These are phyloP conservation scores for Zea luxurians DNA, from an alignment of 176 grass and related monocot species.

Conservation along the genomic window DNA sequence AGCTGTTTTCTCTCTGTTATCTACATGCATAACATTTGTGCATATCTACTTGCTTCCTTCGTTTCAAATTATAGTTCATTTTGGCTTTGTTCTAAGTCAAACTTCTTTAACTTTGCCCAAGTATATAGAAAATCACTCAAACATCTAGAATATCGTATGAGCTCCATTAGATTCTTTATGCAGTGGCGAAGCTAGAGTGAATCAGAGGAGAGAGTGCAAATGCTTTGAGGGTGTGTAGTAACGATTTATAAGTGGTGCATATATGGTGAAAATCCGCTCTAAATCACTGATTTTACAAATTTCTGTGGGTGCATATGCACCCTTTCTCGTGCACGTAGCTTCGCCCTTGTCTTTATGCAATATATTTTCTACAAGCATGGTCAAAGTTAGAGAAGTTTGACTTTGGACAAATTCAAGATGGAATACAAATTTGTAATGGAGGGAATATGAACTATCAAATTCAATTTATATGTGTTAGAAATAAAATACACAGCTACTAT, in stretches of 20 bases:
- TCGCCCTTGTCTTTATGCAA: not conserved
- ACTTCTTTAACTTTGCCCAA: not conserved
- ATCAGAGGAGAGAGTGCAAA: no score
- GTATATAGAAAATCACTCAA: not conserved
- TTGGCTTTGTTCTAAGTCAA: not conserved
- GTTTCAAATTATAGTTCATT: not conserved
- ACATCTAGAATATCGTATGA: not conserved
- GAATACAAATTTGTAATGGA: not conserved
- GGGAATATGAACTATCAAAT: not conserved
- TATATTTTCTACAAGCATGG: slow-evolving; percentile 1
- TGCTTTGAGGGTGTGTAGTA: no score
- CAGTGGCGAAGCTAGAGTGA: not conserved
- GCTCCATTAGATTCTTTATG: not conserved
- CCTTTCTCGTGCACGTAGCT: no score
- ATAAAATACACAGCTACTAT: not conserved
- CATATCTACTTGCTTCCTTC: not conserved
- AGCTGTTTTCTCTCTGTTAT: slow-evolving; percentile 9
- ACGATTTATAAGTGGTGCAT: no score
- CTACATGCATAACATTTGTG: not conserved
- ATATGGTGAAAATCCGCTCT: no score
- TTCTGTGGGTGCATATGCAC: no score
- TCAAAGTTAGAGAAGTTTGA: not conserved
- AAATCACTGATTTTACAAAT: no score
- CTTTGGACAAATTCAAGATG: not conserved
- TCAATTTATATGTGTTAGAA: not conserved